A percentile compares a stretch with the other conserved stretches of the same genome.
Conservation (phyloP, 192 early-diverging fungal genomes). For the Gonapodya prolifera region DNA sequence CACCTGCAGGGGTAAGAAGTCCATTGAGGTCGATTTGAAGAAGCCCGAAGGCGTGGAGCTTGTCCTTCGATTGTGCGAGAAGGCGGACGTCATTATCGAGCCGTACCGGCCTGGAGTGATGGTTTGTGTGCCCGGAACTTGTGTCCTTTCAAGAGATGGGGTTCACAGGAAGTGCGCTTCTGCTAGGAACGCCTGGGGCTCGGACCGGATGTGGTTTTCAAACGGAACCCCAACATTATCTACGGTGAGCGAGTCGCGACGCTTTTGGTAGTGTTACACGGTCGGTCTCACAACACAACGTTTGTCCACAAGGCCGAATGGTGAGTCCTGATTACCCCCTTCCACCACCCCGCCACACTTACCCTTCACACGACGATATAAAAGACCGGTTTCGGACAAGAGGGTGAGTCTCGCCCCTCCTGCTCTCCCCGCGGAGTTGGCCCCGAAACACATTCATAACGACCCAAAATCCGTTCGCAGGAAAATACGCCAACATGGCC, state of each 20-base stretch:
- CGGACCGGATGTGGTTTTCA: slow-evolving; percentile 41
- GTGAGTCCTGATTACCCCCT: not conserved
- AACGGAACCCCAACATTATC: slow-evolving; percentile 37
- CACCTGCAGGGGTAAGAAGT: slow-evolving; percentile 38
- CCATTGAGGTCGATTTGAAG: slow-evolving; percentile 49
- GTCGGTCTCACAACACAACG: not conserved
- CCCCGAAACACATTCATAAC: not conserved
- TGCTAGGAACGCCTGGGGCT: slow-evolving; percentile 38
- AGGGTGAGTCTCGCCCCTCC: too few species aligned
- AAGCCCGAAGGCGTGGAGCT: slow-evolving; percentile 25
- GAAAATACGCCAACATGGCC: slow-evolving; percentile 32
- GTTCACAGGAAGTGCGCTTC: not conserved
- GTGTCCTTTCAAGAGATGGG: not conserved
- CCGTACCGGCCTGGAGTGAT: slow-evolving; percentile 58
- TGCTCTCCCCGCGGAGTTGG: not conserved
- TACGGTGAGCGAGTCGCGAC: slow-evolving; percentile 18
- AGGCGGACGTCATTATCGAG: slow-evolving; percentile 48
- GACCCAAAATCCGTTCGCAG: slow-evolving; percentile 9
- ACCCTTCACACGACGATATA: too few species aligned
- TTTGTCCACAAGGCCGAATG: not conserved
- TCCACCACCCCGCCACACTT: too few species aligned
- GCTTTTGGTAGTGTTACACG: not conserved
- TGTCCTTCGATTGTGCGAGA: slow-evolving; percentile 24
- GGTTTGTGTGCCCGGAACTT: slow-evolving; percentile 4
- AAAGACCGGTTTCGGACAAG: slow-evolving; percentile 58